Evolutionary conservation across 441 rosid genomes (phyloP).

Genomic region (Arabidopsis hybrid): DNA sequence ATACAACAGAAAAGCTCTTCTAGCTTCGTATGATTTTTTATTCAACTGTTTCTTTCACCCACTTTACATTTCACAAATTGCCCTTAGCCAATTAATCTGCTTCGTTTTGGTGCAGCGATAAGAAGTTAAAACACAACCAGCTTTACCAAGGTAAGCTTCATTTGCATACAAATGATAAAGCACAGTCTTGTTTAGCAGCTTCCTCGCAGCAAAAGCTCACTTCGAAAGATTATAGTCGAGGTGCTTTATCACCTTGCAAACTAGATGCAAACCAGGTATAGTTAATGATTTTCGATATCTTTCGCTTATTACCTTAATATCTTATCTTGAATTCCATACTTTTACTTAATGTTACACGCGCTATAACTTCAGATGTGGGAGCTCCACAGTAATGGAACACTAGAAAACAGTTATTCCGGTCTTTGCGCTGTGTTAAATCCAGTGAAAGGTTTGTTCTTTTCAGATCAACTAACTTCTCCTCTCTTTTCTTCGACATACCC

Average conservation of each 20-base stretch:
- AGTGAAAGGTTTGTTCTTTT: slow-evolving; percentile 54
- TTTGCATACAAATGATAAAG: slow-evolving; percentile 57
- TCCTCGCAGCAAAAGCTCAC: slow-evolving; percentile 68
- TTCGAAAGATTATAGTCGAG: slow-evolving; percentile 63
- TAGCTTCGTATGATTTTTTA: slow-evolving; percentile 52
- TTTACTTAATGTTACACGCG: background rate
- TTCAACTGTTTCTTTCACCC: background rate
- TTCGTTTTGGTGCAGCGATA: slow-evolving; percentile 53
- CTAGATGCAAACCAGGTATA: slow-evolving; percentile 79
- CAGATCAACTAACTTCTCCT: background rate
- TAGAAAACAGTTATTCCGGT: slow-evolving; percentile 77
- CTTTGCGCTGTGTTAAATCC: slow-evolving; percentile 70
- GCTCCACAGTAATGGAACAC: slow-evolving; percentile 64
- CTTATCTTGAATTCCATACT: background rate
- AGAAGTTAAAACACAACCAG: slow-evolving; percentile 50
- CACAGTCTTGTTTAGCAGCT: slow-evolving; percentile 75
- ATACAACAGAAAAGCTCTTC: slow-evolving; percentile 61
- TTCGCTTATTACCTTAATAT: background rate
- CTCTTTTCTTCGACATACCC: slow-evolving; percentile 8
- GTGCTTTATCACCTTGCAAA: slow-evolving; percentile 72
- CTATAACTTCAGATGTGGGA: slow-evolving; percentile 75
- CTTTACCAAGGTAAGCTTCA: slow-evolving; percentile 54
- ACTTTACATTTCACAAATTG: slow-evolving; percentile 13
- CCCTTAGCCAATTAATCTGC: background rate
- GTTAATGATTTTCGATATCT: background rate